Evolutionary conservation across 1,284 basidiomycete species (phyloP), one percentile per base, ranked within the genome.

Genomic region (Pholiota adiposa): DNA sequence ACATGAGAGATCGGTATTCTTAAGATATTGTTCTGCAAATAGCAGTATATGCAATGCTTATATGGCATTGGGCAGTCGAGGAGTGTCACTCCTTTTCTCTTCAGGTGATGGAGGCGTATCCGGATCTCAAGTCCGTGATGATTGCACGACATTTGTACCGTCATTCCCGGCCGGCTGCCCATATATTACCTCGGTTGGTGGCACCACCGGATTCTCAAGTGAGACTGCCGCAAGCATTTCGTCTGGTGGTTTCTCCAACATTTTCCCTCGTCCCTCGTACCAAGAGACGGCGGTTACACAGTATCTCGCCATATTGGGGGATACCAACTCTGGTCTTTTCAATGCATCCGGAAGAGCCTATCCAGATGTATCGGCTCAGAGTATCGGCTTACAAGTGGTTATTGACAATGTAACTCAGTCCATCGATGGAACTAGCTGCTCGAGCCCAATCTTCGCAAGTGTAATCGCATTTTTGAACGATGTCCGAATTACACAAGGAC

Each of bases 1-100:
- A n/a, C n/a, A n/a, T n/a, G n/a, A n/a, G n/a, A n/a, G n/a, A n/a
- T n/a, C n/a, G n/a, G n/a, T n/a, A n/a, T n/a, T n/a, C n/a, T n/a
- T 48, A 54, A 38, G 19, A 3, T 51, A 25, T 31, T 51, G 34
- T 29, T 11, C 29, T 36, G 38, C n/a, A n/a, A 23, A 36, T 36
- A 69, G 63, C 23, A 55, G 58, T 29, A 40, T 70, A 16, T 70
- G 70, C 61, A 68, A 71, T 44, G 56, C 64, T n/a, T 70, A 68
- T 60, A 63, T 65, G 57, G 64, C 69, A 43, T 63, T 73, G 3
- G 67, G 68, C 36, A 66, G 77, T 4, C 71, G 76, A 19, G 79
- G 79, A 51, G 73, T 76, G 4, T 73, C 77, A 9, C 68, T 79
- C 51, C 55, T 81, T 34, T 78, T 76, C 61, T 68, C 76, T 34